Evolutionary conservation across 345 rosid genomes (phyloP), one percentile per base, ranked within the genome.

Genomic region (Eucalyptus tenuipes): DNA sequence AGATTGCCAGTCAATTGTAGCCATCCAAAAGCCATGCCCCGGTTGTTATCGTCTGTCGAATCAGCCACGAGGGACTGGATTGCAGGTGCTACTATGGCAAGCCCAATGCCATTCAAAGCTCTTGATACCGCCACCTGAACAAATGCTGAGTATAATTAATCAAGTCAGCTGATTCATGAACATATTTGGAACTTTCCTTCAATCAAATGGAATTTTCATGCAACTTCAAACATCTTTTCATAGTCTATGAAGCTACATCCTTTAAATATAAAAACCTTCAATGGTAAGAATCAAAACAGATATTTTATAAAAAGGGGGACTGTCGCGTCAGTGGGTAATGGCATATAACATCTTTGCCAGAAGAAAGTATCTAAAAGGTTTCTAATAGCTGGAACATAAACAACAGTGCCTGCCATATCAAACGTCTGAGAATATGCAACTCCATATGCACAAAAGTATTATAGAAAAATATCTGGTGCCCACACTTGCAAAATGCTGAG

Each of bases 51-150:
- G 85, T 94, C 95, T 2, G 98, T 96, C 4, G 96, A 96, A 90
- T 97, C 99, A 86, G 99, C 98, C 81, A 97, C 98, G 31, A 97
- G 97, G 22, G 99, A 97, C 87, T 94, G 97, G 71, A 97, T 96
- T 45, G 99, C 97, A 20, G 99, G 99, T 57, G 92, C 92, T 49
- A 96, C 98, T n/a, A 96, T 88, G 10, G 99, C 98, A 85, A 95
- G 97, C 59, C 98, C 99, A 85, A 96, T 92, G 55, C 99, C 98
- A 92, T 96, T 97, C 61, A 97, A 64, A 88, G 97, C 98, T 94
- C 99, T 94, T 17, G 98, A 97, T 49, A 95, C 87, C 22, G 99
- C 98, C 33, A 96, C 98, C 99, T 96, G 89, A 88, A 22, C 86
- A 57, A 87, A 90, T 88, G 88, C 86, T 64, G 85, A 57, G 47